Percentiles rank a stretch among this genome's conserved stretches.
Conservation (phyloP, 169 alveolate genomes). For the Plasmodium cynomolgi region DNA sequence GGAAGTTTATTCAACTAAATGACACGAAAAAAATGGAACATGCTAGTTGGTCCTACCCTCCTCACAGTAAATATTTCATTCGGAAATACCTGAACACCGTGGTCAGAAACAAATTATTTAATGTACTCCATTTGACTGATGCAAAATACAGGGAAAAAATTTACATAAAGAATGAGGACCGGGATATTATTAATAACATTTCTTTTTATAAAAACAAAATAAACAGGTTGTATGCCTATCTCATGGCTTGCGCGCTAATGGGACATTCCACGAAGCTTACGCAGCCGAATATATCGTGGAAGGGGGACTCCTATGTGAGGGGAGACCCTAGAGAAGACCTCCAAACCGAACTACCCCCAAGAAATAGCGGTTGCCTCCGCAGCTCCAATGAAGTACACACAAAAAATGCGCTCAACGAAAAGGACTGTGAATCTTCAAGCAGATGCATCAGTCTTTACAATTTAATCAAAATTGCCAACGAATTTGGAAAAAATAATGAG, state of each 20-base stretch:
- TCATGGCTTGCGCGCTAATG: not conserved
- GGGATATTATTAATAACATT: constrained; percentile 1
- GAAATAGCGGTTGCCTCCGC: not conserved
- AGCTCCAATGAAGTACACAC: not conserved
- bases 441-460: not conserved
- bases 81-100: not conserved
- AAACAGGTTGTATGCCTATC: constrained; percentile 15
- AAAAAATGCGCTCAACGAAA: not conserved
- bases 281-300: constrained; percentile 23
- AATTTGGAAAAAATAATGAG: not conserved
- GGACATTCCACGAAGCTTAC: not conserved
- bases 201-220: constrained; percentile 34
- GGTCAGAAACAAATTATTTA: constrained; percentile 10
- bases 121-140: constrained; percentile 1
- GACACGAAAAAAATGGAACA: not conserved
- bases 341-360: not conserved
- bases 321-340: not conserved
- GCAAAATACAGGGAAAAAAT: constrained; percentile 8
- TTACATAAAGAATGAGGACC: not conserved
- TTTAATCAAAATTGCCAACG: not conserved
- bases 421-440: not conserved
- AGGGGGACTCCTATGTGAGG: not conserved
- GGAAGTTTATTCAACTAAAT: not conserved
- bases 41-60: not conserved
- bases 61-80: not conserved